Evolutionary conservation across 352 stramenopile species (phyloP), one percentile per base, ranked within the genome.

Genomic region (Phytophthora sansomeana): DNA sequence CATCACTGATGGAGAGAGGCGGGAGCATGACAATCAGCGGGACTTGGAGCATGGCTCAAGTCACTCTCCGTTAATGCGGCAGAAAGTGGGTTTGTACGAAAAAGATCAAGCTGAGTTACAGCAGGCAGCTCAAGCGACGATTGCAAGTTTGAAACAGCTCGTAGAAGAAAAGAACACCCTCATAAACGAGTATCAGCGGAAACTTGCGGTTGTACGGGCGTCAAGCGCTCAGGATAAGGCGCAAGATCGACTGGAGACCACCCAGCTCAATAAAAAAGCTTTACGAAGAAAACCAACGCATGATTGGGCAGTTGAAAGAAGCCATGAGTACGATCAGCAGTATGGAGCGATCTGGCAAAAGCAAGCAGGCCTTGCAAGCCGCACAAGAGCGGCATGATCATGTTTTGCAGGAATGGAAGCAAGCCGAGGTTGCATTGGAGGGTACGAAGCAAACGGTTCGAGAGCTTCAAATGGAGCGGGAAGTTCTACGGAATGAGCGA

Each of bases 111-210:
- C 77, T 1, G 69, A 87, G 19, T 51, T 93, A 17, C 87, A 95
- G 52, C 79, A 90, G 63, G 85, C 87, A 13, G 87, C 84, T 8
- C 84, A 94, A 52, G 85, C 72, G 42, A 92, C 85, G 26, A 90
- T 96, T 28, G 81, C 87, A 5, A 94, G 84, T 61, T 65, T 96
- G n/a, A 96, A 93, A 59, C 77, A 81, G 29, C 75, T 94, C 21
- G 73, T 94, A 28, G 70, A 81, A 21, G 87, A 93, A 55, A 96
- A 96, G 55, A 96, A 94, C 52, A 57, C 42, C 11, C 49, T 87
- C 28, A 78, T 94, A 4, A 70, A 74, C 13, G 76, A 89, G 50
- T 91, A 89, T 43, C 77, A 92, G 55, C 66, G 64, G 16, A 86
- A 94, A 30, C 46, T 92, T 39, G 63, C 72, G 6, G 53, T 63